Percentiles rank a stretch among this genome's conserved stretches.
Conservation (phyloP, 2,329 filamentous ascomycete species). For the Zasmidium citrigriseum region DNA sequence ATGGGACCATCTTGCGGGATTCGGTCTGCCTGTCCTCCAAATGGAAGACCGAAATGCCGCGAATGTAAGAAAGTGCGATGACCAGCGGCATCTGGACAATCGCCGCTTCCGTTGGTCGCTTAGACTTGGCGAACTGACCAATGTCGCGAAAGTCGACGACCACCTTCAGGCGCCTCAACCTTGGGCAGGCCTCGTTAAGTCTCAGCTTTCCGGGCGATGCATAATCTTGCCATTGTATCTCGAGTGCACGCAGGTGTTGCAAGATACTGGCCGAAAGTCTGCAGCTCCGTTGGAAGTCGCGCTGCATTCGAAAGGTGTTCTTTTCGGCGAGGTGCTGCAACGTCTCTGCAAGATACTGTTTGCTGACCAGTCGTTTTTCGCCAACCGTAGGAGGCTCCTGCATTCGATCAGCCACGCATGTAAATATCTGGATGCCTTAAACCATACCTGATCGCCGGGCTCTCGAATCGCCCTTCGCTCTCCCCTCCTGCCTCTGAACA, state of each 20-base stretch:
- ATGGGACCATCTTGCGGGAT: neutral
- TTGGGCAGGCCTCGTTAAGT: neutral
- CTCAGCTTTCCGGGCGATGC: neutral
- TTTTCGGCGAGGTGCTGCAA: slow-evolving; percentile 1
- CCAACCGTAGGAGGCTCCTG: neutral
- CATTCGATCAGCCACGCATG: neutral
- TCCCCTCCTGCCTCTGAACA: neutral
- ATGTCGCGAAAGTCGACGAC: neutral
- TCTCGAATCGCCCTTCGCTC: neutral
- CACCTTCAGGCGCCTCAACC: neutral
- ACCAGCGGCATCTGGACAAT: neutral
- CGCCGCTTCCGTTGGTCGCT: neutral
- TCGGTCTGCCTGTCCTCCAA: neutral
- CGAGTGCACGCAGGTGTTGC: neutral
- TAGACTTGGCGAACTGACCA: neutral
- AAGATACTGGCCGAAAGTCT: neutral
- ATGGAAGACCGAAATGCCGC: neutral
- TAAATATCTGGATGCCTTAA: neutral
- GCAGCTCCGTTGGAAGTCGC: neutral
- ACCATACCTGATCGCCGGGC: neutral
- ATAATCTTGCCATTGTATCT: neutral
- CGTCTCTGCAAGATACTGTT: neutral
- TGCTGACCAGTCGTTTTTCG: slow-evolving; percentile 2
- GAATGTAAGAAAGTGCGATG: neutral
- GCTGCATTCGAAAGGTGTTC: neutral